These are phyloP conservation scores for Limnanthes douglasii DNA, from an alignment of 345 rosid species.

Conservation along the genomic window DNA sequence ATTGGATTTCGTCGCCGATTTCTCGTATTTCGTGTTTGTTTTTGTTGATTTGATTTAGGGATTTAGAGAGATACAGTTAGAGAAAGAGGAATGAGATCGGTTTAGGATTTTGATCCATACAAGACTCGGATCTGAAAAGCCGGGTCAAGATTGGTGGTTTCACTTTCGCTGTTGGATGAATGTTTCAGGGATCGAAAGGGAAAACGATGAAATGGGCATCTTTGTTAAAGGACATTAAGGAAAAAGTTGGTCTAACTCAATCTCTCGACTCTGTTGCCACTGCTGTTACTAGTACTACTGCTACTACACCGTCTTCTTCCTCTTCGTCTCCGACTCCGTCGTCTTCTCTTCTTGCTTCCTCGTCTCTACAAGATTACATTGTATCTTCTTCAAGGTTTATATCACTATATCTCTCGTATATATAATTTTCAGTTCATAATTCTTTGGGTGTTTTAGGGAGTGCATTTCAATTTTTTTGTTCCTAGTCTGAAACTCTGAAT, in stretches of 20 bases:
- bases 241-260: constrained; percentile 92
- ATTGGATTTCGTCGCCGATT: too few relatives aligned
- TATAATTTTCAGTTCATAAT: too few relatives aligned
- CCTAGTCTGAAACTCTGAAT: too few relatives aligned
- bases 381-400: constrained; percentile 57
- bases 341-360: constrained; percentile 19
- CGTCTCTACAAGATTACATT: constrained; percentile 21
- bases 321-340: constrained; percentile 24
- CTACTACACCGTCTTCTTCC: constrained; percentile 36
- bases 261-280: constrained; percentile 30
- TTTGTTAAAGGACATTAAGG: constrained; percentile 96
- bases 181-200: constrained; percentile 23
- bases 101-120: too few relatives aligned
- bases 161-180: constrained; percentile 19
- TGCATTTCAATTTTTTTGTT: too few relatives aligned
- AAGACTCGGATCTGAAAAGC: constrained; percentile 21
- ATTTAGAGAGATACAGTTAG: too few relatives aligned
- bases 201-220: constrained; percentile 95
- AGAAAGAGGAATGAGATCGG: too few relatives aligned
- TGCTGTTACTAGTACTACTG: constrained; percentile 22
- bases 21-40: too few relatives aligned
- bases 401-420: too few relatives aligned
- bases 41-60: too few relatives aligned
- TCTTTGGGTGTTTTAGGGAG: too few relatives aligned
- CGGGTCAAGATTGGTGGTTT: constrained; percentile 24